These are phyloP conservation scores for Pseudogymnoascus sp. DNA, from an alignment of 2,329 filamentous ascomycete genomes.

Conservation along the genomic window DNA sequence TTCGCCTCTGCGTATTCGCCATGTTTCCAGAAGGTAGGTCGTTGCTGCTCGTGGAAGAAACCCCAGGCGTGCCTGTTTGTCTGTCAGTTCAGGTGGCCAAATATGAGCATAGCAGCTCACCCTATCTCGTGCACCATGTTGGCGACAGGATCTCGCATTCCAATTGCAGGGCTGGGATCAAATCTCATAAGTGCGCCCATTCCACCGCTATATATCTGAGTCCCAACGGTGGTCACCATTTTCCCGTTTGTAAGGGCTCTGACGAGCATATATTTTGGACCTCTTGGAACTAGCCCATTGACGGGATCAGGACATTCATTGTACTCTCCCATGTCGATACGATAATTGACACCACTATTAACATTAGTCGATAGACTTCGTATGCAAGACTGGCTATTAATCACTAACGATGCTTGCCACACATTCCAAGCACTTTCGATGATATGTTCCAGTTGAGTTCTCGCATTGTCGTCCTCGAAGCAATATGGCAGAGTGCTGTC, in stretches of 20 bases:
- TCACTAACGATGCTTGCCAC: conserved; percentile 1
- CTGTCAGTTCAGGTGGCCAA: not conserved
- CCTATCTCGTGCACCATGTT: conserved; percentile 10
- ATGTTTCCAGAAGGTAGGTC: not conserved
- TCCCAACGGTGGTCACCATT: not conserved
- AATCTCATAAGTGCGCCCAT: not conserved
- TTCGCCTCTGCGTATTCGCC: not conserved
- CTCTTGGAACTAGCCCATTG: not conserved
- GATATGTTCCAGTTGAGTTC: not conserved
- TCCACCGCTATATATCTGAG: not conserved
- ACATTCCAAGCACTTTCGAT: not conserved
- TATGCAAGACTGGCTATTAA: not conserved
- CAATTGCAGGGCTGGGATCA: not conserved
- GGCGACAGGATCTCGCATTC: conserved; percentile 4
- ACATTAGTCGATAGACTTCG: not conserved
- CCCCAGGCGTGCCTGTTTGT: conserved; percentile 5
- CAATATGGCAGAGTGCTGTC: conserved; percentile 2
- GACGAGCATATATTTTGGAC: not conserved
- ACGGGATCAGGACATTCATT: not conserved
- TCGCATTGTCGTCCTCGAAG: conserved; percentile 1
- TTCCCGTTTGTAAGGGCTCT: not conserved
- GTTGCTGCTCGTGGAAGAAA: conserved; percentile 9
- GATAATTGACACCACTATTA: conserved; percentile 3
- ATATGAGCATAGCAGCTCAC: not conserved
- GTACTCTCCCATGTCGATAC: conserved; percentile 9